Evolutionary conservation across 768 basidiomycete genomes (phyloP).

Genomic region (Boletus pseudopeckii): DNA sequence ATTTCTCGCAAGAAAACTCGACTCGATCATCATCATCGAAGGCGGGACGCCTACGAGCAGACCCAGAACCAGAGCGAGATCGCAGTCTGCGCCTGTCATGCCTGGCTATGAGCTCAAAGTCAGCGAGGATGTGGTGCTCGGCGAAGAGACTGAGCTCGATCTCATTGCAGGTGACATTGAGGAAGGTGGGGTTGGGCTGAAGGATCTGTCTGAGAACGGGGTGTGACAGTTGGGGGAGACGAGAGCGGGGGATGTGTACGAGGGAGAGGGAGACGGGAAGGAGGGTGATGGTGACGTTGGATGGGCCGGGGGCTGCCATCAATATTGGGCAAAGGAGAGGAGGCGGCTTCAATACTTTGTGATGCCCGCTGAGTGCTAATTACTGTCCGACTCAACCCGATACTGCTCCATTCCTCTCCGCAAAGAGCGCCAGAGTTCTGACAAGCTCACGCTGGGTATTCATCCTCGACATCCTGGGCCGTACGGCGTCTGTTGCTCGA

Average conservation of each 20-base stretch:
- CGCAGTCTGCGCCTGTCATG: constrained; percentile 50
- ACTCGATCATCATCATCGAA: constrained; percentile 44
- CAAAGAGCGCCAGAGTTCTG: too few species aligned
- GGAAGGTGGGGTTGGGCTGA: constrained; percentile 60
- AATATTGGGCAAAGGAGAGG: constrained; percentile 14
- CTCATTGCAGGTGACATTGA: constrained; percentile 76
- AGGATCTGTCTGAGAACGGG: constrained; percentile 68
- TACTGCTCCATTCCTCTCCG: too few species aligned
- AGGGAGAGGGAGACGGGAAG: constrained; percentile 71
- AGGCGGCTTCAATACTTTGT: not conserved
- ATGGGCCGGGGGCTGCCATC: constrained; percentile 25
- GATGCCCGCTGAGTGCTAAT: constrained; percentile 7
- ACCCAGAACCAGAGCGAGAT: constrained; percentile 39
- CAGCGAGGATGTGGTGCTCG: constrained; percentile 50
- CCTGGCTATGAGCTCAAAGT: constrained; percentile 60
- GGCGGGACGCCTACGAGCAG: constrained; percentile 21
- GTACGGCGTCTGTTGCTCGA: too few species aligned
- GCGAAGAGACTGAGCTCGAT: constrained; percentile 77
- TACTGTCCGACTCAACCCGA: not conserved
- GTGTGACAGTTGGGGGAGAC: constrained; percentile 54
- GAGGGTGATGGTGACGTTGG: constrained; percentile 58
- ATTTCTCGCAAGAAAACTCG: constrained; percentile 69
- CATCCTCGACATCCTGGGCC: too few species aligned
- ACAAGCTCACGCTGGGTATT: too few species aligned
- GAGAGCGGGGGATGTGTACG: constrained; percentile 71